Base-by-base conservation (phyloP, 2,329 filamentous ascomycete genomes). In the Paraconiothyrium sp. region DNA sequence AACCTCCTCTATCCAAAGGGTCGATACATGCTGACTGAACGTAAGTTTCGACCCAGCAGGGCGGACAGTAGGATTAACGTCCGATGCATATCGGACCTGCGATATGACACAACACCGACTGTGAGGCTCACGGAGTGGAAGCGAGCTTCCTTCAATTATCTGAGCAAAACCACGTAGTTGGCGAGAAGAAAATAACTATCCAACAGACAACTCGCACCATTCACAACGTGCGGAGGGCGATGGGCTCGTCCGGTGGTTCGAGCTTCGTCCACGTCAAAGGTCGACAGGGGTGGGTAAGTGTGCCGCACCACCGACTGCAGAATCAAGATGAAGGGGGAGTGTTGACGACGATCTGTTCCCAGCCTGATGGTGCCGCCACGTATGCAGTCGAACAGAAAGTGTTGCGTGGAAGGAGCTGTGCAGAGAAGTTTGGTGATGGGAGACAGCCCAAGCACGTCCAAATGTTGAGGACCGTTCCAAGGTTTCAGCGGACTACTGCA, bases 261-360 rank as follows among this genome's bases (percentile, higher is more conserved):
- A 44, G 52, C 51, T 32, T 52, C 22, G 49, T 52, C 49, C 49
- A 52, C 49, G 49, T 52, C 49, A 39, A 52, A 30, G 16, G 11
- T 30, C 27, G 22, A 54, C 50, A 43, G 34, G 50, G 37, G 30
- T 54, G 14, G 51, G 32, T 20, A 54, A 43, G 13, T 37, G 51
- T 24, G 20, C 37, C 39, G 52, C 39, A 22, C 30, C 27, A 35
- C 24, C 39, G 30, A 55, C 52, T 46, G 52, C 39, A 34, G 39
- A 55, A 14, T 32, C 39, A 35, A 44, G 39, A 35, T 46, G 52
- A 55, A 46, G 27, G 52, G 27, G 37, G 27, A 44, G 27, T 30
- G 27, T 30, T 13, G 27, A 24, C 24, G 52, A 55, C 30, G 52
- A 46, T 55, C 52, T 55, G 27, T 46, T 34, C 11, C 6, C 39